phyloP scores from a whole-genome alignment of 805 yeast genomes.

The Pichia cabralensis region DNA sequence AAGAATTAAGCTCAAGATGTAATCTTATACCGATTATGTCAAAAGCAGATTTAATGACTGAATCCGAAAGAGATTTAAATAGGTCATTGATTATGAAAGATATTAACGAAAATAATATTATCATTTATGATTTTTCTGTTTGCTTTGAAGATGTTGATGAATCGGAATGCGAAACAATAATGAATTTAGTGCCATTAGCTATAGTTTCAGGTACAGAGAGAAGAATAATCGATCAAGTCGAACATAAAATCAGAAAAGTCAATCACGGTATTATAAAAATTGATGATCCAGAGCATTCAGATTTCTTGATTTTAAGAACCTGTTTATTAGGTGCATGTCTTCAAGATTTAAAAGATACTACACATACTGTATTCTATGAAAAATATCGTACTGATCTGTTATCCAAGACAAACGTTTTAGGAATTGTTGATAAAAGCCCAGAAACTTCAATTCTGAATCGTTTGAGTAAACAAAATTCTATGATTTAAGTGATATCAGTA shows the following conservation, averaged over 20 bases:
- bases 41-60: conserved; percentile 65
- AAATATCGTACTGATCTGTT: conserved; percentile 50
- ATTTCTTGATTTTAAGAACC: conserved; percentile 65
- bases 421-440: not conserved
- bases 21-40: conserved; percentile 78
- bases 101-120: conserved; percentile 16
- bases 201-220: conserved; percentile 79
- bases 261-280: conserved; percentile 84
- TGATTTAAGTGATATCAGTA: too few species aligned
- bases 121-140: conserved; percentile 23
- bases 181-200: conserved; percentile 64
- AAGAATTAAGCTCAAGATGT: conserved; percentile 54
- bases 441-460: not conserved
- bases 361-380: conserved; percentile 70
- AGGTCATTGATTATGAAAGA: conserved; percentile 39
- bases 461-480: not conserved
- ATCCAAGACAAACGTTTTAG: conserved; percentile 10
- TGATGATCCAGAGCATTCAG: conserved; percentile 74
- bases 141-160: conserved; percentile 24
- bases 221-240: conserved; percentile 55
- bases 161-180: conserved; percentile 15
- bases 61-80: conserved; percentile 37
- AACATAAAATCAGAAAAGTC: conserved; percentile 67
- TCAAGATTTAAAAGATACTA: conserved; percentile 67
- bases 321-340: conserved; percentile 70